Evolutionary conservation across 1,284 basidiomycete species (phyloP).

Genomic region (Tilletiopsis washingtonensis): DNA sequence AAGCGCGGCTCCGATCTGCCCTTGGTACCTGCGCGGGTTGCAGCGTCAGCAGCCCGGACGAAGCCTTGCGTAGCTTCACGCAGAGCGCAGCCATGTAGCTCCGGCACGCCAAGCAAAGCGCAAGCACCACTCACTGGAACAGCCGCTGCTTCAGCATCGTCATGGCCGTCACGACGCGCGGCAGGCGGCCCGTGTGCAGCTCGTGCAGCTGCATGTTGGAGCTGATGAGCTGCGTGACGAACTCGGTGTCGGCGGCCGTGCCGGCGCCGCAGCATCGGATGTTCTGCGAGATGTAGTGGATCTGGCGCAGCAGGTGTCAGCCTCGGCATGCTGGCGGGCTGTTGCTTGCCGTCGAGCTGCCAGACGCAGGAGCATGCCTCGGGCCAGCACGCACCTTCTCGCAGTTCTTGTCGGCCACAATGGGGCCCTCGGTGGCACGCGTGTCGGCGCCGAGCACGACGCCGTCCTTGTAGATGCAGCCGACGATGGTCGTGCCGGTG

Average conservation of each 20-base stretch:
- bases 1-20: constrained; percentile 86
- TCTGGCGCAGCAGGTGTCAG: constrained; percentile 51
- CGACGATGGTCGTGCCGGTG: constrained; percentile 92
- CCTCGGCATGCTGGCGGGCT: too few species aligned
- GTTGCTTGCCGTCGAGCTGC: too few species aligned
- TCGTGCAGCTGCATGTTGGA: constrained; percentile 46
- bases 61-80: too few species aligned
- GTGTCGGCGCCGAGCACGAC: constrained; percentile 95
- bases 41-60: too few species aligned
- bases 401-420: constrained; percentile 99
- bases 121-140: constrained; percentile 56
- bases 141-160: constrained; percentile 90
- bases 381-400: constrained; percentile 66
- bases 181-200: constrained; percentile 36
- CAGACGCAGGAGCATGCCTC: too few species aligned
- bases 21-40: constrained; percentile 65
- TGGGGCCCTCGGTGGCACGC: constrained; percentile 83
- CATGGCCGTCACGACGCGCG: constrained; percentile 91
- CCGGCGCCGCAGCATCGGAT: constrained; percentile 98
- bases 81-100: too few species aligned
- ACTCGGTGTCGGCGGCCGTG: constrained; percentile 95
- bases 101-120: too few species aligned
- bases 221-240: constrained; percentile 52
- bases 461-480: constrained; percentile 81
- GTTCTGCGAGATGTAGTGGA: constrained; percentile 62